Evolutionary conservation across 495 filamentous ascomycete genomes (phyloP).

Genomic region (Parachaetomium inaequale): DNA sequence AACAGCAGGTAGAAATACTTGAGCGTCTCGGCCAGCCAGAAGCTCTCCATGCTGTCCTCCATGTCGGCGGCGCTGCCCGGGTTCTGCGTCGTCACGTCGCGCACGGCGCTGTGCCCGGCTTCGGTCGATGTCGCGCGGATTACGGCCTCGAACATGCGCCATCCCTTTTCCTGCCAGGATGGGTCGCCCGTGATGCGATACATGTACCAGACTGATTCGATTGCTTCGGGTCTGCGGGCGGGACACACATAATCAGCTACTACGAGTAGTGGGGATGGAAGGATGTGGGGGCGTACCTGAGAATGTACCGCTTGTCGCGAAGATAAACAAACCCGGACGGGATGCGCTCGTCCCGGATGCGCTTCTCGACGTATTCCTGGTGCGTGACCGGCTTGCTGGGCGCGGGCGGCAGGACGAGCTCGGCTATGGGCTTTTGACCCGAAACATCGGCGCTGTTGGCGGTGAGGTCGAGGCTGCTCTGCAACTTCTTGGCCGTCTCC

Average conservation of each 20-base stretch:
- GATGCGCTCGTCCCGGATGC: constrained; percentile 59
- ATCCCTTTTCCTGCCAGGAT: constrained; percentile 78
- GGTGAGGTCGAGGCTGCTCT: constrained; percentile 6
- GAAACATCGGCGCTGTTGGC: not conserved
- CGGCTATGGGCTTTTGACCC: not conserved
- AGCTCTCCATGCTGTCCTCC: constrained; percentile 58
- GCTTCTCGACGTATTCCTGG: constrained; percentile 58
- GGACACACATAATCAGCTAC: constrained; percentile 14
- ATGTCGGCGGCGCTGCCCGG: constrained; percentile 2
- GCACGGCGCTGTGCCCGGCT: constrained; percentile 67
- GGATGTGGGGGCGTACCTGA: constrained; percentile 53
- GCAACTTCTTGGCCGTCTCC: not conserved
- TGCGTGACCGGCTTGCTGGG: constrained; percentile 51
- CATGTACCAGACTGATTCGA: constrained; percentile 95
- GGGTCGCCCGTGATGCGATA: constrained; percentile 83
- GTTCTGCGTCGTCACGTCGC: constrained; percentile 53
- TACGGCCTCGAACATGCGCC: constrained; percentile 84
- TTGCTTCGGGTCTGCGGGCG: constrained; percentile 73
- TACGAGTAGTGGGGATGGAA: not conserved
- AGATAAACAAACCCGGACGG: constrained; percentile 65
- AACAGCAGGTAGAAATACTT: constrained; percentile 96
- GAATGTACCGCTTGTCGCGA: constrained; percentile 61
- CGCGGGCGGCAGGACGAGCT: constrained; percentile 25
- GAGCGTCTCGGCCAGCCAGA: constrained; percentile 74
- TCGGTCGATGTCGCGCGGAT: constrained; percentile 61